These are phyloP conservation scores for Neurospora sp. DNA, from an alignment of 495 filamentous ascomycete genomes.

Conservation along the genomic window DNA sequence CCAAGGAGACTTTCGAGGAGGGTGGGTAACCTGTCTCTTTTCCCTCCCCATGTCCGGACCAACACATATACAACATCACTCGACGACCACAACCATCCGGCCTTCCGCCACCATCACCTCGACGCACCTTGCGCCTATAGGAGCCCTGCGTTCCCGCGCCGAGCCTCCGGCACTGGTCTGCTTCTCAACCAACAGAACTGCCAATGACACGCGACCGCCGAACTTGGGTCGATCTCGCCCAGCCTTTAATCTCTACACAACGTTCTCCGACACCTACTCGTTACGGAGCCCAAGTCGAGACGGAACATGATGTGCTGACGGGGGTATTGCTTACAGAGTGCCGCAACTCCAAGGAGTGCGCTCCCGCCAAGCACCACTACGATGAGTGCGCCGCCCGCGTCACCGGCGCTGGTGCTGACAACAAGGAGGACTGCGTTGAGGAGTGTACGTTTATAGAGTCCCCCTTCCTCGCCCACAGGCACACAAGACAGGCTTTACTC, in stretches of 20 bases:
- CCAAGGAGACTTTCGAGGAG: conserved; percentile 81
- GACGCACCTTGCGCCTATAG: neutral
- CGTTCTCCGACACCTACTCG: neutral
- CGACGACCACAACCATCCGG: neutral
- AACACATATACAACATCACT: neutral
- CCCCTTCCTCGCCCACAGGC: neutral
- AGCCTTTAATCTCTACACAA: neutral
- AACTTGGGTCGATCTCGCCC: neutral
- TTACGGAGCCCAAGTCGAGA: neutral
- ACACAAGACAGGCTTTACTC: neutral
- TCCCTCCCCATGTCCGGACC: neutral
- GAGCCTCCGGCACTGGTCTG: neutral
- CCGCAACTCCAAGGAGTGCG: conserved; percentile 71
- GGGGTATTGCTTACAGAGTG: conserved; percentile 55
- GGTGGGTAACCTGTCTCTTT: conserved; percentile 48
- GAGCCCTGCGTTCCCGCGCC: neutral
- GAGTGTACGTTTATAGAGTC: conserved; percentile 65
- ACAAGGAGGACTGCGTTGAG: conserved; percentile 90
- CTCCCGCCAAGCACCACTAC: conserved; percentile 89
- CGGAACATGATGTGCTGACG: conserved; percentile 16
- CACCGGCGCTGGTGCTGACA: conserved; percentile 37
- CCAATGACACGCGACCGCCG: neutral
- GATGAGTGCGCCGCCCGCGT: conserved; percentile 96
- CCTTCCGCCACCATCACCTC: neutral
- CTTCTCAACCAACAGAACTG: neutral